Percentiles rank a stretch among this genome's conserved stretches.
These are phyloP conservation scores for Fusarium xylarioides DNA, from an alignment of 2,329 filamentous ascomycete species.

Conservation along the genomic window DNA sequence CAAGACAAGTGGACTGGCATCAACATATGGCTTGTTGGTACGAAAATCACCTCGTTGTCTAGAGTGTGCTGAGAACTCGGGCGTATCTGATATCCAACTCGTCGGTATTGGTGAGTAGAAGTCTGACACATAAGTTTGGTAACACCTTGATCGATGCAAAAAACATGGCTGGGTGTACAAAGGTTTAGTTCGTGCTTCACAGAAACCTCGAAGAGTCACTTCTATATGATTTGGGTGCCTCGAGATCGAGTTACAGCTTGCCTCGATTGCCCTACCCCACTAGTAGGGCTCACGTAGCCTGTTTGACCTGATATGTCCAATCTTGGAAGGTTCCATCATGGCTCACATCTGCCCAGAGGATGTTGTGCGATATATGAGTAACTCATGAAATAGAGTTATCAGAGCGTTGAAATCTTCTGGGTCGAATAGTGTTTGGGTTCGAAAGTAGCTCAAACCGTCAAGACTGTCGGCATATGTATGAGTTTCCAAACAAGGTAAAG, in stretches of 20 bases:
- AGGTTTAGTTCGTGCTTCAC: background rate
- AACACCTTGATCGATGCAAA: background rate
- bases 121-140: background rate
- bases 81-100: background rate
- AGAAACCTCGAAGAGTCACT: background rate
- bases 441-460: background rate
- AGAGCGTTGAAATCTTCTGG: background rate
- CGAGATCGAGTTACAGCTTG: background rate
- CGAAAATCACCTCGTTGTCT: background rate
- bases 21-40: background rate
- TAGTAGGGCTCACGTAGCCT: slow-evolving; percentile 3
- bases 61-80: background rate
- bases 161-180: background rate
- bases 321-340: background rate
- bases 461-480: background rate
- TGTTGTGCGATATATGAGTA: background rate
- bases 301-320: background rate
- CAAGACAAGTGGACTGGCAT: background rate
- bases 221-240: background rate
- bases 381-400: background rate
- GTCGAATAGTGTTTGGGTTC: background rate
- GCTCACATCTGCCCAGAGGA: background rate
- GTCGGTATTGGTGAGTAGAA: background rate
- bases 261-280: background rate
- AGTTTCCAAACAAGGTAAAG: background rate